These are phyloP conservation scores for Monosporozyma yasuniensis DNA, from an alignment of 805 yeast genomes.

Conservation along the genomic window DNA sequence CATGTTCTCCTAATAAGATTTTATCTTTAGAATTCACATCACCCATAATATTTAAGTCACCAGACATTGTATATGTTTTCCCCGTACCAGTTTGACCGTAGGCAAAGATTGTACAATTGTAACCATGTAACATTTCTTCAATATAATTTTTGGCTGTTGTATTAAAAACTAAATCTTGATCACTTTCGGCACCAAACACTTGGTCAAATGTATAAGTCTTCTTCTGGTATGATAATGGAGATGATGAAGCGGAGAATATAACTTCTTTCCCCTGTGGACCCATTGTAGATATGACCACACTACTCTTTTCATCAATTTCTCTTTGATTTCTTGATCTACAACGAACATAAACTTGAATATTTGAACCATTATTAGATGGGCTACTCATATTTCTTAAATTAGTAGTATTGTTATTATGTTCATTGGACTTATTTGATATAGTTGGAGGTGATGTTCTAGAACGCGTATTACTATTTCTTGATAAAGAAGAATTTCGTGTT, in stretches of 20 bases:
- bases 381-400: neutral
- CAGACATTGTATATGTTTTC: constrained; percentile 67
- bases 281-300: constrained; percentile 45
- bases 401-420: neutral
- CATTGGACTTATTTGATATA: neutral
- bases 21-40: constrained; percentile 20
- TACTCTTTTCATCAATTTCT: constrained; percentile 46
- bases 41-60: constrained; percentile 45
- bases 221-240: constrained; percentile 16
- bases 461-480: neutral
- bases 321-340: constrained; percentile 48
- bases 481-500: neutral
- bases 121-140: constrained; percentile 59
- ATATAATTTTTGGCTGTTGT: constrained; percentile 50
- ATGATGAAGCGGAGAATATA: constrained; percentile 20
- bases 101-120: constrained; percentile 72
- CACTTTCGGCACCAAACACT: constrained; percentile 74
- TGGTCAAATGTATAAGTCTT: constrained; percentile 65
- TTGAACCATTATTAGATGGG: constrained; percentile 12
- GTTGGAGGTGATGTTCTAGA: neutral
- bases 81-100: constrained; percentile 90
- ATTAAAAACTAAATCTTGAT: constrained; percentile 57
- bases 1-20: constrained; percentile 33
- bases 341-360: constrained; percentile 48
- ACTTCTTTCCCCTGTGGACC: constrained; percentile 41